These are phyloP conservation scores for Pyrenophora teres DNA, from an alignment of 2,329 filamentous ascomycete species.

Conservation along the genomic window DNA sequence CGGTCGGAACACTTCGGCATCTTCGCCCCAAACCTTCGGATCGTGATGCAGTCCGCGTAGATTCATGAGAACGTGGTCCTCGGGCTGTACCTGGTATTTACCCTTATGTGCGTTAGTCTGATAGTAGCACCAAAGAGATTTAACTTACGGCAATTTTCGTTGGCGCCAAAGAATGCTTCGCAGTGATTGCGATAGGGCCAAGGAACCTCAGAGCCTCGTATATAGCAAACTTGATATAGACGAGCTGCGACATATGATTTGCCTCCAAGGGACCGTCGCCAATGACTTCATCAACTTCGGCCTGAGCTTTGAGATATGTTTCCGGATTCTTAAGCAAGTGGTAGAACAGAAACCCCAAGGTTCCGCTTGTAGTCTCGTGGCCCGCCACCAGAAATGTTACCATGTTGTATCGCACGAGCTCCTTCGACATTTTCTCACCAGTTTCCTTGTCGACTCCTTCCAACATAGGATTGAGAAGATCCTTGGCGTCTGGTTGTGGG, in stretches of 20 bases:
- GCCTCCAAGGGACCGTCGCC: constrained; percentile 5
- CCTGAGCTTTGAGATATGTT: constrained; percentile 8
- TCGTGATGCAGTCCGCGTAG: constrained; percentile 9
- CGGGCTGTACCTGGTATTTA: constrained; percentile 8
- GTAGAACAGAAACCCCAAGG: constrained; percentile 8
- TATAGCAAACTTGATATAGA: constrained; percentile 9
- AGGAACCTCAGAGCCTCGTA: constrained; percentile 11
- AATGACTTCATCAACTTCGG: constrained; percentile 11
- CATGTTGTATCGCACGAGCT: constrained; percentile 11
- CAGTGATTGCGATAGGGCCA: constrained; percentile 6
- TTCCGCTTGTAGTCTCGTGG: constrained; percentile 12
- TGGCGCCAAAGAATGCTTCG: constrained; percentile 5
- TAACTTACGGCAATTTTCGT: constrained; percentile 11
- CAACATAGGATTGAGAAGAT: constrained; percentile 12
- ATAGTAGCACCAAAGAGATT: no score
- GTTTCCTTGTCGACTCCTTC: constrained; percentile 9
- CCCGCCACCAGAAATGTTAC: constrained; percentile 12
- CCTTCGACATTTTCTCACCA: constrained; percentile 13
- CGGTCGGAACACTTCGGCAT: constrained; percentile 11
- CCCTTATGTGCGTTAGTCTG: constrained; percentile 1
- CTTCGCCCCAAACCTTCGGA: constrained; percentile 10
- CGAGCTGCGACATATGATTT: constrained; percentile 1
- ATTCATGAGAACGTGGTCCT: constrained; percentile 9
- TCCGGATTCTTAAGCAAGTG: constrained; percentile 9
- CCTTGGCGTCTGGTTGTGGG: constrained; percentile 6